These are phyloP conservation scores for Lasiosphaeriaceae sp. DNA, from an alignment of 495 filamentous ascomycete genomes.

Conservation along the genomic window DNA sequence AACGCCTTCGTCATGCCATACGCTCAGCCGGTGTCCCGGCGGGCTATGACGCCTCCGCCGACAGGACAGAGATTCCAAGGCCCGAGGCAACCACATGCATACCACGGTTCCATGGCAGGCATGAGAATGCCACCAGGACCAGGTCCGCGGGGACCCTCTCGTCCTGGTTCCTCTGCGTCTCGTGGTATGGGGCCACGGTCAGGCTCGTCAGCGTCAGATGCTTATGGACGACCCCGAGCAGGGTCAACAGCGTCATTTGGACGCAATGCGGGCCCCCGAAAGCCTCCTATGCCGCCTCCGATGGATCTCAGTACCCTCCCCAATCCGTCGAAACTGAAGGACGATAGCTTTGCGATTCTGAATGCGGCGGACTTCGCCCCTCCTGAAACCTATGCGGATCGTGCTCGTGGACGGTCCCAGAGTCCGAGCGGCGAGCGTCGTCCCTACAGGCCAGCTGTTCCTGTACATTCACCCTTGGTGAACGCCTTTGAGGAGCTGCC, in stretches of 20 bases:
- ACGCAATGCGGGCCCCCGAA: slow-evolving; percentile 36
- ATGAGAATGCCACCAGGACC: slow-evolving; percentile 16
- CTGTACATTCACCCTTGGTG: slow-evolving; percentile 70
- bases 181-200: slow-evolving; percentile 48
- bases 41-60: slow-evolving; percentile 96
- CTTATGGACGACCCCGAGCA: slow-evolving; percentile 44
- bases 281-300: slow-evolving; percentile 69
- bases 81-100: slow-evolving; percentile 31
- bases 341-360: slow-evolving; percentile 70
- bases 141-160: slow-evolving; percentile 33
- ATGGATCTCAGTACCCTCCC: slow-evolving; percentile 70
- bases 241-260: slow-evolving; percentile 34
- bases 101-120: slow-evolving; percentile 36
- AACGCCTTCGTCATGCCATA: slow-evolving; percentile 76
- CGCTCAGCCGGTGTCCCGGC: slow-evolving; percentile 76
- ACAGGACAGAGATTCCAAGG: slow-evolving; percentile 65
- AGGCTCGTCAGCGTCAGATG: slow-evolving; percentile 64
- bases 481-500: slow-evolving; percentile 85
- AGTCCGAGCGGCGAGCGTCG: slow-evolving; percentile 72
- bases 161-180: slow-evolving; percentile 33
- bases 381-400: slow-evolving; percentile 62
- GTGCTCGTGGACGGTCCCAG: slow-evolving; percentile 68
- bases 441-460: slow-evolving; percentile 67
- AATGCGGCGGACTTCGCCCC: slow-evolving; percentile 83
- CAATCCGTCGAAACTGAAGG: slow-evolving; percentile 79